These are phyloP conservation scores for Fusarium sarcochroum DNA, from an alignment of 2,329 filamentous ascomycete species.

Conservation along the genomic window DNA sequence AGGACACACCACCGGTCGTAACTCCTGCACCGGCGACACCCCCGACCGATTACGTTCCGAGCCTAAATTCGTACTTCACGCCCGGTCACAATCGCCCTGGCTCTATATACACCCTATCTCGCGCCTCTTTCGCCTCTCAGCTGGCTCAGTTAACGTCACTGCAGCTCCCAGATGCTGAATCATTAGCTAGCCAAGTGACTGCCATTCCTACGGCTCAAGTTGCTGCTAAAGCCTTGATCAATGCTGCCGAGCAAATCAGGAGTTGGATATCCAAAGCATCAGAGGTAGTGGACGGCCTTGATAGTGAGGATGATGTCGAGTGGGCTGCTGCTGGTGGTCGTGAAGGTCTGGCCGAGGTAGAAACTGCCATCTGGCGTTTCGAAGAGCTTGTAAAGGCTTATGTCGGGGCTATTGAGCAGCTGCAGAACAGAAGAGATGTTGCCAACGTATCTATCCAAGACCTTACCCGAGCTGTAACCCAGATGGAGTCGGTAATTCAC, in stretches of 20 bases:
- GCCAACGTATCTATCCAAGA: conserved; percentile 77
- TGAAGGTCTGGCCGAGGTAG: conserved; percentile 81
- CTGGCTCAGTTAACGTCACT: conserved; percentile 92
- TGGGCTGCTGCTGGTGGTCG: conserved; percentile 93
- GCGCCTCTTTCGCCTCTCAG: conserved; percentile 93
- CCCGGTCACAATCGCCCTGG: conserved; percentile 78
- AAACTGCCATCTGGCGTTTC: conserved; percentile 84
- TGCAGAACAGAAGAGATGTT: conserved; percentile 86
- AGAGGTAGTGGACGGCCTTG: conserved; percentile 88
- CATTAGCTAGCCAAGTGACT: conserved; percentile 85
- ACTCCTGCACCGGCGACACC: conserved; percentile 49
- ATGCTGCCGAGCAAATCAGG: conserved; percentile 91
- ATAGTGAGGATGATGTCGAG: conserved; percentile 97
- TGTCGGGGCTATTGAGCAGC: conserved; percentile 90
- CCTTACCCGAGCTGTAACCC: conserved; percentile 80
- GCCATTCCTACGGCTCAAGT: conserved; percentile 87
- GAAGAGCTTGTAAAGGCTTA: conserved; percentile 93
- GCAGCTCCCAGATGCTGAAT: conserved; percentile 86
- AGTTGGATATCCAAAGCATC: conserved; percentile 95
- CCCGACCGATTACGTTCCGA: conserved; percentile 62
- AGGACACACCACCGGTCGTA: conserved; percentile 56
- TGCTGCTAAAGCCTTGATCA: conserved; percentile 86
- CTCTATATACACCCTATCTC: conserved; percentile 93
- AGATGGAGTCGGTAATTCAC: conserved; percentile 89
- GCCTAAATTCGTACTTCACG: conserved; percentile 75